A percentile compares a stretch with the other conserved stretches of the same genome.
Evolutionary conservation across 306 rosid species (phyloP).

Genomic region (Castanospermum australe): DNA sequence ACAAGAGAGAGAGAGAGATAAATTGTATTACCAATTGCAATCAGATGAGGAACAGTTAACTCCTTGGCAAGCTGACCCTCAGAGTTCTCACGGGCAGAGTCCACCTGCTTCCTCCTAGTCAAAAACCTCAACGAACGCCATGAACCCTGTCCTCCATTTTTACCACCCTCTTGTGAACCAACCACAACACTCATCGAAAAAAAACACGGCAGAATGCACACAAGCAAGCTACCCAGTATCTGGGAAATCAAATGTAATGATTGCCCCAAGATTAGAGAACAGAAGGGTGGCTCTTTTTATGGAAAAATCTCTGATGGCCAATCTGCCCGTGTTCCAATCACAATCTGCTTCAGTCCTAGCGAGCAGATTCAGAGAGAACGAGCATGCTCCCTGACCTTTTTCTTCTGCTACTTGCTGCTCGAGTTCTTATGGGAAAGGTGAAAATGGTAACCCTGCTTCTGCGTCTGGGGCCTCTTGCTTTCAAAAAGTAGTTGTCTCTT

Average conservation of each 20-base stretch:
- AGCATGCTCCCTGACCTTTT: background rate
- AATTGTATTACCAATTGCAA: slow-evolving; percentile 66
- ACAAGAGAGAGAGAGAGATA: background rate
- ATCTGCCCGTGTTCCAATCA: slow-evolving; percentile 14
- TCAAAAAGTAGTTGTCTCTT: too few species aligned
- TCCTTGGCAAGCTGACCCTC: slow-evolving; percentile 73
- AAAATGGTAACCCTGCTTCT: background rate
- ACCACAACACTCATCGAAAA: slow-evolving; percentile 56
- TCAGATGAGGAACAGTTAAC: slow-evolving; percentile 67
- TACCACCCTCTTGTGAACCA: slow-evolving; percentile 40
- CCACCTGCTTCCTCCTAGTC: slow-evolving; percentile 76
- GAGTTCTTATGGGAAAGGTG: background rate
- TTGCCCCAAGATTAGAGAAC: background rate
- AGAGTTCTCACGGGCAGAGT: slow-evolving; percentile 45
- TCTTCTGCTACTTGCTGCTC: background rate
- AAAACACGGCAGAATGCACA: too few species aligned
- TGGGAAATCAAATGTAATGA: background rate
- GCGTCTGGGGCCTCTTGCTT: background rate
- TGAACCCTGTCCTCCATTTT: slow-evolving; percentile 38
- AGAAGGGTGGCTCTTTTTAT: background rate
- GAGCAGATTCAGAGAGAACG: slow-evolving; percentile 25
- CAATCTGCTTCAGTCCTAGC: slow-evolving; percentile 9
- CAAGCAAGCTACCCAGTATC: background rate
- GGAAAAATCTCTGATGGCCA: background rate
- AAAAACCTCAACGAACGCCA: slow-evolving; percentile 50